Evolutionary conservation across 108 stramenopile species (phyloP), one percentile per base, ranked within the genome.

Genomic region (Fragilaria radians): DNA sequence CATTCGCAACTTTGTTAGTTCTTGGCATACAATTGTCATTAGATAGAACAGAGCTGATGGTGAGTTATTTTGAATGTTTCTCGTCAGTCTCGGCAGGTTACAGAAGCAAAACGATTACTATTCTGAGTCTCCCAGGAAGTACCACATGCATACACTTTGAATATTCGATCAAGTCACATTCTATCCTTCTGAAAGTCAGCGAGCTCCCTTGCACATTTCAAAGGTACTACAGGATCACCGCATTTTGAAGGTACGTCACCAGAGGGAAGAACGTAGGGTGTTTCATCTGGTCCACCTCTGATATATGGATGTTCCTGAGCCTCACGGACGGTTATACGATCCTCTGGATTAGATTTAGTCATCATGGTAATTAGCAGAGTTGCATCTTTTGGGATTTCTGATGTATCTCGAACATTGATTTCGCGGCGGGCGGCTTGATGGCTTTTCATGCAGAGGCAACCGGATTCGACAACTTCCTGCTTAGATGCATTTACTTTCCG

Each of bases 231-330:
- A 26, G 75, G 73, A 60, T 80, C 78, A 23, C 73, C 80, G 46
- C 71, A 68, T 23, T 59, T 48, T 5, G 78, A 70, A 5, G 78
- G 78, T 51, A 67, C 45, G 57, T 89, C 88, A 25, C 88, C 88
- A 25, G 81, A 78, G 22, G 76, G 71, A 23, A 83, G 64, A 18
- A 46, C 30, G 61, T 74, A 83, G 14, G 45, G 27, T 24, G 27
- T 17, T 54, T 83, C 82, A 19, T 47, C 63, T 59, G 74, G 65
- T 29, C 66, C 72, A 19, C 88, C 88, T 45, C 68, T 68, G 30
- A 89, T 81, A 71, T 75, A 89, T 45, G 79, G 79, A 57, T 89
- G 78, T 32, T 70, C 57, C 48, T 89, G 88, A 4, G 88, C 88
- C 31, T 83, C 80, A 26, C 88, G 81, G 34, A 89, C 80, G 26